Conservation (phyloP, 208 protist species). For the Leishmania tropica region DNA sequence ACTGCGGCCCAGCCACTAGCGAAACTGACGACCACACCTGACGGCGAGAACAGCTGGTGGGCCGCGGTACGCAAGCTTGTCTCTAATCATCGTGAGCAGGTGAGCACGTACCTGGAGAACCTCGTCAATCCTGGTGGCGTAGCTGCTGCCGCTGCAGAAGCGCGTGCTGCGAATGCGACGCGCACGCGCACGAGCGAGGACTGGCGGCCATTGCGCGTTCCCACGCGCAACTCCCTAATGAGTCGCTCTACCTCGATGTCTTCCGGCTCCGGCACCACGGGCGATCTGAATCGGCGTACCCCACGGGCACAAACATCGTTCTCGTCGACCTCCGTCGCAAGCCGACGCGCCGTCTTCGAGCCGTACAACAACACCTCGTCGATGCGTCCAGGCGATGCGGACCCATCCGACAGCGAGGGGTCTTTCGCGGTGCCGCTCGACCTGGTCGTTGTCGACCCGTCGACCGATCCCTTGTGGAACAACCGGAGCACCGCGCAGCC, state of each 20-base stretch:
- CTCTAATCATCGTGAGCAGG: constrained; percentile 14
- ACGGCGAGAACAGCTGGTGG: constrained; percentile 27
- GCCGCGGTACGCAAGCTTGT: constrained; percentile 13
- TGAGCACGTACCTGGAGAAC: constrained; percentile 38
- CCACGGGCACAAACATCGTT: neutral
- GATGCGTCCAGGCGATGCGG: neutral
- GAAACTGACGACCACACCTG: neutral
- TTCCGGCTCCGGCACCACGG: constrained; percentile 8
- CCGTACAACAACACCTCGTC: constrained; percentile 6
- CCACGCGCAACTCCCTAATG: neutral
- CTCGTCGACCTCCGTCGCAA: neutral
- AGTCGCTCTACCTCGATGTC: constrained; percentile 15
- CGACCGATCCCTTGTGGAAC: constrained; percentile 9
- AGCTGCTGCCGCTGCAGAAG: constrained; percentile 4
- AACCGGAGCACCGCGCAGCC: constrained; percentile 1
- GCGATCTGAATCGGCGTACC: neutral
- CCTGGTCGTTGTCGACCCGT: constrained; percentile 24
- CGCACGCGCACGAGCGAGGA: neutral
- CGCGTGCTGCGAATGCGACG: neutral
- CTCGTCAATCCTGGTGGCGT: constrained; percentile 35
- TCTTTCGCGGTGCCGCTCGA: constrained; percentile 18
- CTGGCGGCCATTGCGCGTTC: neutral
- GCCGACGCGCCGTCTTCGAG: constrained; percentile 11
- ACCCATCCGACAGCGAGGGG: neutral
- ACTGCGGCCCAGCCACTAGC: neutral